phyloP scores from a whole-genome alignment of 768 basidiomycete genomes.

The Imleria badia region DNA sequence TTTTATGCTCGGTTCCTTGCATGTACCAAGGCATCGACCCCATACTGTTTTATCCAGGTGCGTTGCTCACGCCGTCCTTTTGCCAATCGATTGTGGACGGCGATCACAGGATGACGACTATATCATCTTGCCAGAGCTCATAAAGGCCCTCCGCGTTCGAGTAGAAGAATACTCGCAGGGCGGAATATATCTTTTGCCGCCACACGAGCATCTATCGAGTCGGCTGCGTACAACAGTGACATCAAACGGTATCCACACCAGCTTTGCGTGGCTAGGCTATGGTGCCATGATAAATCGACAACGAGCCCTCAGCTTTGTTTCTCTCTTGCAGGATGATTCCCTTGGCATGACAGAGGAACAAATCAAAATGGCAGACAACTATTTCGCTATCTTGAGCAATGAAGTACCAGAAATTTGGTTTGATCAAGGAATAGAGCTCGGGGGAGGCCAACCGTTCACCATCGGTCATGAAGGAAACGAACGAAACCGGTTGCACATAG shows the following conservation, averaged over 20 bases:
- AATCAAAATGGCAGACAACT: conserved; percentile 69
- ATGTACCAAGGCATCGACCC: conserved; percentile 49
- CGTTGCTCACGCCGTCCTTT: conserved; percentile 1
- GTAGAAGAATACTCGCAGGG: conserved; percentile 27
- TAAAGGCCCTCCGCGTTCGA: conserved; percentile 47
- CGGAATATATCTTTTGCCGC: conserved; percentile 55
- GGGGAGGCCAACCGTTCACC: conserved; percentile 62
- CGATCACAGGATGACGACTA: conserved; percentile 64
- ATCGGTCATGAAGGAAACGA: conserved; percentile 56
- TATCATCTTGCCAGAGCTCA: conserved; percentile 55
- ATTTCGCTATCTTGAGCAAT: conserved; percentile 60
- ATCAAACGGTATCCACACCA: conserved; percentile 43
- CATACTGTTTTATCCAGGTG: conserved; percentile 66
- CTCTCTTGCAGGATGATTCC: conserved; percentile 37
- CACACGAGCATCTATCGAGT: conserved; percentile 60
- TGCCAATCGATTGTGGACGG: conserved; percentile 2
- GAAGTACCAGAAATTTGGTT: conserved; percentile 60
- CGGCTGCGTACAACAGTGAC: conserved; percentile 45
- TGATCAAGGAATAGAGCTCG: conserved; percentile 59
- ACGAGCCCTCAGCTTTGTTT: conserved; percentile 46
- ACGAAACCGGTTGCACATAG: conserved; percentile 59
- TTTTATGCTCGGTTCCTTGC: conserved; percentile 64
- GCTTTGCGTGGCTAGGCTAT: conserved; percentile 68
- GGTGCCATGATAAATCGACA: conserved; percentile 53
- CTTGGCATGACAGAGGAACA: conserved; percentile 50